Base-by-base conservation (phyloP, 2,329 filamentous ascomycete species). In the Aspergillus sp. region DNA sequence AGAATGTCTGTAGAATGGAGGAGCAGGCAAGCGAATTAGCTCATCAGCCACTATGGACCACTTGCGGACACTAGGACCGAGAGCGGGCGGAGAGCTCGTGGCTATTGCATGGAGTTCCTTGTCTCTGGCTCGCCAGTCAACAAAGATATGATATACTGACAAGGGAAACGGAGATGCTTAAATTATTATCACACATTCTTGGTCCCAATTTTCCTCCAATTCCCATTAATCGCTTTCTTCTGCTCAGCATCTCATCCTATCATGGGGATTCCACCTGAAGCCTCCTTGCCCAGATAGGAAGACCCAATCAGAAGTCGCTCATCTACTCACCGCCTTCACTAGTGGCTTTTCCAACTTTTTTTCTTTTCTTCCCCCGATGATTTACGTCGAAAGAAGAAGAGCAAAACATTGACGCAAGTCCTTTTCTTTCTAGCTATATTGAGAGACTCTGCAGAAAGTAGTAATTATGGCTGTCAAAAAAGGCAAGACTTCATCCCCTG, bases 401-500 rank as follows among this genome's bases (percentile, higher is more conserved):
- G 4, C 12, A 39, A 48, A 19, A 19, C 19, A 19, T 19, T 19
- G 19, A 19, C 19, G 19, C 19, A 31, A 38, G 12, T 12, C 29
- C 27, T 36, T 33, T 11, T 42, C 32, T 38, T 44, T 39, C 44
- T 42, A n/a, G 36, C n/a, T 29, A 33, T 28, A 37, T 44, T 37
- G 33, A 38, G 40, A 28, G 7, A 37, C 31, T 27, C 11, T 27
- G 10, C 29, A 30, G 26, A 11, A 13, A 13, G 33, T n/a, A 12
- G 33, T 19, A 44, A 56, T 27, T 27, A 67, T 67, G 64, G 61
- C 57, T 32, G 39, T 35, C 10, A 45, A 50, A 29, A 58, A 56
- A 35, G 45, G 31, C 27, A 59, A 60, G 43, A 59, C 57, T 31
- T 33, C 42, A 12, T 32, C 53, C 31, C 37, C 54, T 12, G 30